Base-by-base conservation (phyloP, 176 grass and related monocot genomes). In the Elymus sibiricus region DNA sequence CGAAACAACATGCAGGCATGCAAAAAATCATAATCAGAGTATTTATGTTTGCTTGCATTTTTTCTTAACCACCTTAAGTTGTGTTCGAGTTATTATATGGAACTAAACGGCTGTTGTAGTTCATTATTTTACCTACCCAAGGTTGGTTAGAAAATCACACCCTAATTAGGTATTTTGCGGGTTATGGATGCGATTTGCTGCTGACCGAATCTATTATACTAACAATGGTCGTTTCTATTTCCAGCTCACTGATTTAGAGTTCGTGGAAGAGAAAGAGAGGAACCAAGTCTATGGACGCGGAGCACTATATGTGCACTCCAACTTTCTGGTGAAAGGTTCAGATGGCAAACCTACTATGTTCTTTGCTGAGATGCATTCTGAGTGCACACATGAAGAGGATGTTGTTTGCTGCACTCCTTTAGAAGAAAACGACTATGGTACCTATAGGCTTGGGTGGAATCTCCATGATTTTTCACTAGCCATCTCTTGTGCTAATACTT, bases 321-420 rank as follows among this genome's bases (percentile, higher is more conserved):
- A 79, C 37, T 79, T 79, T 28, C 4, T 79, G 58, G 77, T 28
- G 59, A 64, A 79, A 64, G 34, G 21, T 67, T 65, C 43, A 81
- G 79, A 81, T 34, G 79, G 79, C 10, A 81, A 17, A 47, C 5
- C 3, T 47, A 49, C 62, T 34, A n/a, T 67, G 11, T 81, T 81
- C 26, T 67, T 81, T 66, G 79, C 79, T 49, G 77, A 79, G 35
- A 9, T 28, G 15, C 17, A 64, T 64, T 2, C 6, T 26, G 28
- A 43, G 17, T 64, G 77, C 77, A 42, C 21, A 10, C 1, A 6
- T 16, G 77, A 43, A 13, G 58, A 43, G 13, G 58, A 43, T 11
- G 59, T 79, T 79, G 37, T 62, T 62, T 34, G 61, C 34, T 79
- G 76, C 76, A 62, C 34, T 12, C 56, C 76, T 79, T 25, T 62